A percentile compares a stretch with the other conserved stretches of the same genome.
phyloP scores from a whole-genome alignment of 306 rosid genomes.

The Pyrus communis region DNA sequence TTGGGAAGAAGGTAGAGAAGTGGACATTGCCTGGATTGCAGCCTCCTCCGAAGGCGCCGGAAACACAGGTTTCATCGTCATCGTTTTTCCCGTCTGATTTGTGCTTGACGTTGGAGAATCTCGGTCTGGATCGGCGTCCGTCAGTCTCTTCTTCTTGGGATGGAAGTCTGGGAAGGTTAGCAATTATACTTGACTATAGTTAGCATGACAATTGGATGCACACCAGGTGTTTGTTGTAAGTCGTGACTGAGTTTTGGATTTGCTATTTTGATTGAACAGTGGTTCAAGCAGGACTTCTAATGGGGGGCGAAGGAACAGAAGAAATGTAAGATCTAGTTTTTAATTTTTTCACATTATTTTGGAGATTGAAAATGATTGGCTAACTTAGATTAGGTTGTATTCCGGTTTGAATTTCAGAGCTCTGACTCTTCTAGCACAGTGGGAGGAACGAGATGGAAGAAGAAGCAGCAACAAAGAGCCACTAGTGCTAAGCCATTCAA shows the following conservation, averaged over 20 bases:
- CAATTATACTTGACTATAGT: background rate
- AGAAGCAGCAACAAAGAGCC: slow-evolving; percentile 46
- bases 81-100: slow-evolving; percentile 44
- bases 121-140: slow-evolving; percentile 53
- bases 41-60: slow-evolving; percentile 31
- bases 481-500: slow-evolving; percentile 77
- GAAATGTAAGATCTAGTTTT: slow-evolving; percentile 52
- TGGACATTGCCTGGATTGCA: slow-evolving; percentile 91
- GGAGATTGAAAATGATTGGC: slow-evolving; percentile 6
- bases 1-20: slow-evolving; percentile 34
- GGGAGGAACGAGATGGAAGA: slow-evolving; percentile 70
- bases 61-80: slow-evolving; percentile 31
- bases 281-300: slow-evolving; percentile 58
- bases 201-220: background rate
- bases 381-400: background rate
- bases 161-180: slow-evolving; percentile 60
- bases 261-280: slow-evolving; percentile 21
- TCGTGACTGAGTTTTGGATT: slow-evolving; percentile 22
- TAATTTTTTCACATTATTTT: background rate
- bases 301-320: slow-evolving; percentile 63
- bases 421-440: slow-evolving; percentile 46
- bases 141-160: slow-evolving; percentile 74
- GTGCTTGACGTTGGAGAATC: slow-evolving; percentile 57
- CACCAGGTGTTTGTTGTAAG: background rate
- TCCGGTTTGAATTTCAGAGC: slow-evolving; percentile 43